phyloP scores from a whole-genome alignment of 2,329 filamentous ascomycete genomes.

The Mycosphaerella sp. region DNA sequence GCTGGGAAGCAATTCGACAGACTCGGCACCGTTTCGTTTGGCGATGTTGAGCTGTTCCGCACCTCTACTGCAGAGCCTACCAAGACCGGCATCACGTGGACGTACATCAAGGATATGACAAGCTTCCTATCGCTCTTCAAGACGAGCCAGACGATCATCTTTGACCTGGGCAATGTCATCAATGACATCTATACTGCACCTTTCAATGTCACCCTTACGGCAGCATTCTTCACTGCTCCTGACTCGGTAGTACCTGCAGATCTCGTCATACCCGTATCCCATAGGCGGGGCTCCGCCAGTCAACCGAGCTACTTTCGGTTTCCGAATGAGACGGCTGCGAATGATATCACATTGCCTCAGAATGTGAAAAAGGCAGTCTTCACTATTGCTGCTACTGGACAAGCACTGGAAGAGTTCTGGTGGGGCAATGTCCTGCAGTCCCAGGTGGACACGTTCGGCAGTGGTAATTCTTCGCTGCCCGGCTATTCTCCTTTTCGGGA shows the following conservation, averaged over 20 bases:
- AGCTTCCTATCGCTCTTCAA: conserved; percentile 63
- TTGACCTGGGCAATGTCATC: conserved; percentile 70
- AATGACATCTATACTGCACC: conserved; percentile 63
- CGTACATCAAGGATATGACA: conserved; percentile 72
- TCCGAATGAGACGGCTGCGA: conserved; percentile 56
- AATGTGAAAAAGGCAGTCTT: conserved; percentile 65
- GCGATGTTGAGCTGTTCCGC: conserved; percentile 72
- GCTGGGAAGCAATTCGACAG: conserved; percentile 70
- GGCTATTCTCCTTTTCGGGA: conserved; percentile 72
- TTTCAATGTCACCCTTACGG: conserved; percentile 68
- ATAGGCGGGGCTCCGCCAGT: conserved; percentile 45
- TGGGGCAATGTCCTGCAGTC: conserved; percentile 68
- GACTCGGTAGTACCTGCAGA: conserved; percentile 48
- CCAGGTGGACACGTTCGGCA: conserved; percentile 52
- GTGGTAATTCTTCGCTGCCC: conserved; percentile 49
- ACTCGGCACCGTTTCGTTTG: conserved; percentile 67
- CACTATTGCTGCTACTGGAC: conserved; percentile 69
- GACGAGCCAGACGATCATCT: conserved; percentile 64
- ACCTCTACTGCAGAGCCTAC: conserved; percentile 79
- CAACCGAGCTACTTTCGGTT: conserved; percentile 61
- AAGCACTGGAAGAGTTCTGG: conserved; percentile 58
- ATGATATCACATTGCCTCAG: conserved; percentile 56
- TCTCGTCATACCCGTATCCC: conserved; percentile 59
- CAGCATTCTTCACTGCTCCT: conserved; percentile 58
- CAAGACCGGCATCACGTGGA: conserved; percentile 63